A percentile compares a stretch with the other conserved stretches of the same genome.
Conservation (phyloP, 148 eudicot species). For the Dysphania ambrosioides region DNA sequence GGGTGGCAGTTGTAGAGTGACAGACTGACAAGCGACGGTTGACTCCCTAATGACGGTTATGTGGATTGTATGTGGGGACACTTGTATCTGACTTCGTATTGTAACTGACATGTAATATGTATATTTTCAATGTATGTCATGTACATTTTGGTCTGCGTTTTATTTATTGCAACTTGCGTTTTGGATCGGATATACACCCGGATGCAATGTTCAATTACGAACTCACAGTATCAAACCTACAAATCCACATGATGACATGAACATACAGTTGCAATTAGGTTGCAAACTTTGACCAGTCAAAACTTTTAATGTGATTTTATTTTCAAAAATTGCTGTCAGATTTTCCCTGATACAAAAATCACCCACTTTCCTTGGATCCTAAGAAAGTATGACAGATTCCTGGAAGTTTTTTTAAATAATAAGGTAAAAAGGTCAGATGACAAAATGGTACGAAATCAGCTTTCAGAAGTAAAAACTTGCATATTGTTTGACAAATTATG, state of each 20-base stretch:
- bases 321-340: constrained; percentile 29
- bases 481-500: constrained; percentile 11
- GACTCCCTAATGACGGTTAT: too few relatives aligned
- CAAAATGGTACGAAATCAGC: constrained; percentile 12
- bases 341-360: constrained; percentile 27
- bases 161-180: too few relatives aligned
- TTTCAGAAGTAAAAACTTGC: constrained; percentile 1
- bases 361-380: constrained; percentile 36
- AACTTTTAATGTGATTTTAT: background rate
- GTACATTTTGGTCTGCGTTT: too few relatives aligned
- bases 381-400: constrained; percentile 20
- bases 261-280: constrained; percentile 22
- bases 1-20: too few relatives aligned
- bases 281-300: constrained; percentile 34
- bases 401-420: background rate
- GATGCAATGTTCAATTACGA: too few relatives aligned
- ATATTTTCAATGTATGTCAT: too few relatives aligned
- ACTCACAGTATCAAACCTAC: too few relatives aligned
- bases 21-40: too few relatives aligned
- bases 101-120: too few relatives aligned
- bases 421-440: constrained; percentile 4
- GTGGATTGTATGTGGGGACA: too few relatives aligned
- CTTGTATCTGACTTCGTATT: too few relatives aligned
- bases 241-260: constrained; percentile 17
- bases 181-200: too few relatives aligned